A percentile compares a stretch with the other conserved stretches of the same genome.
These are phyloP conservation scores for Mortierella sp. DNA, from an alignment of 371 early-diverging fungal species.

Conservation along the genomic window DNA sequence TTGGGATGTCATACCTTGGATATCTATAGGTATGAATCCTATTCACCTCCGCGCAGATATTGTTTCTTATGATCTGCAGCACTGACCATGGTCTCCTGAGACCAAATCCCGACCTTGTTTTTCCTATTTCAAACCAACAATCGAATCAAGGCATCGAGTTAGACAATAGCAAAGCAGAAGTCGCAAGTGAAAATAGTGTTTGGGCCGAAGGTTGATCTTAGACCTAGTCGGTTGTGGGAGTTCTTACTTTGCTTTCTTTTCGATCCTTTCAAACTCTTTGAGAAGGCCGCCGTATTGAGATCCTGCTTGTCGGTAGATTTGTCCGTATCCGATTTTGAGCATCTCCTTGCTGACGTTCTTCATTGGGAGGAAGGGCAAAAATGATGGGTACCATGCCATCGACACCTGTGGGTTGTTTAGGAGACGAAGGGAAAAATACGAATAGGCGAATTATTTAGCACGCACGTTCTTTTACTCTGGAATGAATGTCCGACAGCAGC, in stretches of 20 bases:
- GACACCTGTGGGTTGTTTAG: constrained; percentile 60
- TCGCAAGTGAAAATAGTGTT: background rate
- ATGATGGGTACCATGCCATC: constrained; percentile 70
- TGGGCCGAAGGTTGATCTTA: background rate
- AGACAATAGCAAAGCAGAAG: background rate
- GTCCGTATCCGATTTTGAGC: constrained; percentile 76
- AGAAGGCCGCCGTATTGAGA: constrained; percentile 74
- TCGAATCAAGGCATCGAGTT: too few species aligned
- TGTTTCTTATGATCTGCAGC: constrained; percentile 59
- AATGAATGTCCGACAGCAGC: background rate
- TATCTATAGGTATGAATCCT: too few species aligned
- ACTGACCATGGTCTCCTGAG: constrained; percentile 50
- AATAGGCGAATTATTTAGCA: background rate
- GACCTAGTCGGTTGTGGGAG: background rate
- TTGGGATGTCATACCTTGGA: too few species aligned
- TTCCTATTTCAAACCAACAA: constrained; percentile 23
- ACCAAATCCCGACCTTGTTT: constrained; percentile 58
- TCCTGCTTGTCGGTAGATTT: constrained; percentile 77
- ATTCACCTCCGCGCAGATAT: constrained; percentile 39
- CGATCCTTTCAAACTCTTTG: constrained; percentile 61
- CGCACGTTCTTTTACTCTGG: background rate
- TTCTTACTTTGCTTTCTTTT: constrained; percentile 74
- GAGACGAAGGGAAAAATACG: background rate
- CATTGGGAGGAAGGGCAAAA: constrained; percentile 58
- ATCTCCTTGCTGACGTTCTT: constrained; percentile 80